phyloP scores from a whole-genome alignment of 306 rosid genomes.

The Cicer pinnatifidum region DNA sequence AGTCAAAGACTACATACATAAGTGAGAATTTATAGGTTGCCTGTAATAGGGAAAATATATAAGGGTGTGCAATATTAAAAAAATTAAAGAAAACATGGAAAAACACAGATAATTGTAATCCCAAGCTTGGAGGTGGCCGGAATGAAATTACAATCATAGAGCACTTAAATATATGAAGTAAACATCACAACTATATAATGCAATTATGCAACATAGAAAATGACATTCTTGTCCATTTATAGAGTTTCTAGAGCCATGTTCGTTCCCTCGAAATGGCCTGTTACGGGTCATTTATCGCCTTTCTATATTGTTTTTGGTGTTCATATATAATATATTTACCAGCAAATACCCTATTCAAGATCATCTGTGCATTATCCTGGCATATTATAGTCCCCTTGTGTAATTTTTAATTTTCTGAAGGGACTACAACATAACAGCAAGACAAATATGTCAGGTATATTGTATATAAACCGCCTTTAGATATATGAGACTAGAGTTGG shows the following conservation, averaged over 20 bases:
- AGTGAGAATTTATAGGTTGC: background rate
- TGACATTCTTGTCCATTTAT: background rate
- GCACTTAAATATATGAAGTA: too few relatives aligned
- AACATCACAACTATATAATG: too few relatives aligned
- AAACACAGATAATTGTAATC: background rate
- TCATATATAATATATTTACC: background rate
- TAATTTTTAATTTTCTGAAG: too few relatives aligned
- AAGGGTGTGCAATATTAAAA: background rate
- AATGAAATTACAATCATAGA: too few relatives aligned
- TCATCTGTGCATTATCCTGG: background rate
- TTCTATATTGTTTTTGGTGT: too few relatives aligned
- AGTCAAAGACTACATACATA: background rate
- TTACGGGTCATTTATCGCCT: too few relatives aligned
- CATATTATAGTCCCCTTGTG: background rate
- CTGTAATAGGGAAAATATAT: background rate
- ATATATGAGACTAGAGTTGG: too few relatives aligned
- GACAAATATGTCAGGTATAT: too few relatives aligned
- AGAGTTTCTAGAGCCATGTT: background rate
- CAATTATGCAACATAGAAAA: background rate
- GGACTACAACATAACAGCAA: too few relatives aligned
- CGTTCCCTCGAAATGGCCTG: background rate
- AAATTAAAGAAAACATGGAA: too few relatives aligned
- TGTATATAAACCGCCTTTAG: too few relatives aligned
- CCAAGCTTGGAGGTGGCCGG: too few relatives aligned
- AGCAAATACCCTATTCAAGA: background rate